These are phyloP conservation scores for Ilyonectria sp. DNA, from an alignment of 2,329 filamentous ascomycete genomes.

Conservation along the genomic window DNA sequence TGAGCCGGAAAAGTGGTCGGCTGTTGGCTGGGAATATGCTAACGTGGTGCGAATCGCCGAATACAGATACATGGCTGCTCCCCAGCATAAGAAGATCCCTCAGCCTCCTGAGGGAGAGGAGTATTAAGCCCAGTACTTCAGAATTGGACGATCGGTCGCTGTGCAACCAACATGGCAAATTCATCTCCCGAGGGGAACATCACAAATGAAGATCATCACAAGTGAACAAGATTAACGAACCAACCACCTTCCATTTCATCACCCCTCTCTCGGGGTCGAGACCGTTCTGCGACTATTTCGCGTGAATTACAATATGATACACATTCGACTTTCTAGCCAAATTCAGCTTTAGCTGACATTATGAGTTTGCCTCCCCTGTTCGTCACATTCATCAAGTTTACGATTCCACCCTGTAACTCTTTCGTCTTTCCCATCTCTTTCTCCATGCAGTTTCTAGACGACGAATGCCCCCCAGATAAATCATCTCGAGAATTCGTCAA, in stretches of 20 bases:
- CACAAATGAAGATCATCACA: conserved; percentile 21
- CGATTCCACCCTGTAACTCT: conserved; percentile 2
- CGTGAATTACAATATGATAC: conserved; percentile 49
- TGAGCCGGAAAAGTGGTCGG: background rate
- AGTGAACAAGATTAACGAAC: conserved; percentile 37
- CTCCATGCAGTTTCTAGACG: conserved; percentile 6
- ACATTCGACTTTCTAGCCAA: conserved; percentile 38
- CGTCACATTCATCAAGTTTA: conserved; percentile 29
- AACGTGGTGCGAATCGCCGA: background rate
- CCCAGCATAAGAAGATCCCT: conserved; percentile 92
- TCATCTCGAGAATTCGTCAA: conserved; percentile 16
- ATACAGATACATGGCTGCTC: conserved; percentile 90
- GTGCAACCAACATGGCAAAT: conserved; percentile 21
- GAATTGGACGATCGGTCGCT: conserved; percentile 3
- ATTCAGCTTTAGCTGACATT: conserved; percentile 13
- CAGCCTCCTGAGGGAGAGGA: conserved; percentile 90
- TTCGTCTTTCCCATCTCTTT: conserved; percentile 15
- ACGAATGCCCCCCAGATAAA: background rate
- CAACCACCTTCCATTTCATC: conserved; percentile 33
- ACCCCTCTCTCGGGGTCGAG: conserved; percentile 22
- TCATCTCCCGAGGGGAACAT: conserved; percentile 14
- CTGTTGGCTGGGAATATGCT: background rate
- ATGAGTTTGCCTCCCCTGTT: conserved; percentile 26
- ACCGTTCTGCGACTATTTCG: conserved; percentile 39
- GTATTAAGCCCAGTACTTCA: conserved; percentile 49